These are phyloP conservation scores for Penstemon barbatus DNA, from an alignment of 257 asterid genomes.

Conservation along the genomic window DNA sequence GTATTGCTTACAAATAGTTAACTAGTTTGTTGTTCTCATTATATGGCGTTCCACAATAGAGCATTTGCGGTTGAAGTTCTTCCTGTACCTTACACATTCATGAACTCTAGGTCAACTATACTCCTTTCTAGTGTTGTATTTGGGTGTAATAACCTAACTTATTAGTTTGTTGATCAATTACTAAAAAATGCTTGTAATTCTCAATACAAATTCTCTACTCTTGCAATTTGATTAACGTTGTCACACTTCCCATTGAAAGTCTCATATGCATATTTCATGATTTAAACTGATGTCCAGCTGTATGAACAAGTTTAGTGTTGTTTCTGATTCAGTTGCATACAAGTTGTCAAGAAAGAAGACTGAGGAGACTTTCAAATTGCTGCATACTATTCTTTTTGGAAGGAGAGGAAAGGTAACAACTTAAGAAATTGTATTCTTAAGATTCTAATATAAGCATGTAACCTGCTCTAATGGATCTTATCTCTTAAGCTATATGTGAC, in stretches of 20 bases:
- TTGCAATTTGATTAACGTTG: background rate
- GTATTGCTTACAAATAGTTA: background rate
- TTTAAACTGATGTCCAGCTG: constrained; percentile 18
- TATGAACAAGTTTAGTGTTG: constrained; percentile 19
- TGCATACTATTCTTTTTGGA: constrained; percentile 76
- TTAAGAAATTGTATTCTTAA: constrained; percentile 18
- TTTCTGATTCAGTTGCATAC: constrained; percentile 64
- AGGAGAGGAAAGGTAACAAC: constrained; percentile 86
- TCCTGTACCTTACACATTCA: background rate
- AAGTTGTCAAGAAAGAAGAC: constrained; percentile 78
- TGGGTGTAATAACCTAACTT: background rate
- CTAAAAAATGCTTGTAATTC: background rate
- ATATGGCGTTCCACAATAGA: background rate
- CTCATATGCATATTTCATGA: background rate
- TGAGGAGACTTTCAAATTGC: constrained; percentile 76
- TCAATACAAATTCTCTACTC: constrained; percentile 8
- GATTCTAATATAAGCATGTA: constrained; percentile 8
- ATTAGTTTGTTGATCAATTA: background rate
- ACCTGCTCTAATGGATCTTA: background rate
- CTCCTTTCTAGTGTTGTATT: constrained; percentile 6
- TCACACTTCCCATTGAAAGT: background rate
- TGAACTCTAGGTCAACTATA: background rate
- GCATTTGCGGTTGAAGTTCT: background rate
- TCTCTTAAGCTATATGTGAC: background rate
- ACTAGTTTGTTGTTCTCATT: background rate